These are phyloP conservation scores for Adansonia grandidieri DNA, from an alignment of 441 rosid species.

Conservation along the genomic window DNA sequence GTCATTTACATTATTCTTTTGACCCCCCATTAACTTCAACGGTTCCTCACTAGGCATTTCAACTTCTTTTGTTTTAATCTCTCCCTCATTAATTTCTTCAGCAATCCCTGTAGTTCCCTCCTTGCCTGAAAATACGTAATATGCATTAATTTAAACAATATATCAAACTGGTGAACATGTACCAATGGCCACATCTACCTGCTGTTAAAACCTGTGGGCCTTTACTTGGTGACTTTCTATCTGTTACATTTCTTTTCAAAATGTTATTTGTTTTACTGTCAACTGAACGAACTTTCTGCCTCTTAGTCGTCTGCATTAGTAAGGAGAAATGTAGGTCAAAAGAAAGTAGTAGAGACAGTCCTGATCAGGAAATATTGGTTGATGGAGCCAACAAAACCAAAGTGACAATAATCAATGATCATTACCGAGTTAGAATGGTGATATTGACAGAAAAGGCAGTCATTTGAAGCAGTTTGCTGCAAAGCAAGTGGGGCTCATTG, in stretches of 20 bases:
- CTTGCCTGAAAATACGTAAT: conserved; percentile 36
- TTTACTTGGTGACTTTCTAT: conserved; percentile 35
- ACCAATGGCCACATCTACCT: conserved; percentile 34
- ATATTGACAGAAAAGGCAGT: conserved; percentile 25
- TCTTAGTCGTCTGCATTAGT: conserved; percentile 39
- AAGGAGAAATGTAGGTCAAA: not conserved
- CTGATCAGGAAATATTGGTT: not conserved
- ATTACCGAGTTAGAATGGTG: conserved; percentile 28
- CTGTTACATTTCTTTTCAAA: conserved; percentile 46
- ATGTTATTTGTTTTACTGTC: conserved; percentile 29
- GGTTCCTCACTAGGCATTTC: conserved; percentile 32
- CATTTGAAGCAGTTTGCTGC: conserved; percentile 22
- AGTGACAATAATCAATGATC: conserved; percentile 17
- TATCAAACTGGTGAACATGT: not conserved
- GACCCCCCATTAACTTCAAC: conserved; percentile 30
- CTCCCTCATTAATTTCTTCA: conserved; percentile 29
- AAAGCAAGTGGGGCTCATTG: conserved; percentile 22
- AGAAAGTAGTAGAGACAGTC: not conserved
- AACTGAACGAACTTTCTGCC: conserved; percentile 35
- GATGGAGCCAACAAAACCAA: conserved; percentile 15
- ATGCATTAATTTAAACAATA: conserved; percentile 15
- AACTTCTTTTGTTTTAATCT: conserved; percentile 27
- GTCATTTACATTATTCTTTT: conserved; percentile 35
- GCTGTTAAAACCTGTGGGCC: conserved; percentile 23
- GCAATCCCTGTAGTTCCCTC: conserved; percentile 26